phyloP scores from a whole-genome alignment of 306 rosid genomes.

The Lagenaria siceraria region DNA sequence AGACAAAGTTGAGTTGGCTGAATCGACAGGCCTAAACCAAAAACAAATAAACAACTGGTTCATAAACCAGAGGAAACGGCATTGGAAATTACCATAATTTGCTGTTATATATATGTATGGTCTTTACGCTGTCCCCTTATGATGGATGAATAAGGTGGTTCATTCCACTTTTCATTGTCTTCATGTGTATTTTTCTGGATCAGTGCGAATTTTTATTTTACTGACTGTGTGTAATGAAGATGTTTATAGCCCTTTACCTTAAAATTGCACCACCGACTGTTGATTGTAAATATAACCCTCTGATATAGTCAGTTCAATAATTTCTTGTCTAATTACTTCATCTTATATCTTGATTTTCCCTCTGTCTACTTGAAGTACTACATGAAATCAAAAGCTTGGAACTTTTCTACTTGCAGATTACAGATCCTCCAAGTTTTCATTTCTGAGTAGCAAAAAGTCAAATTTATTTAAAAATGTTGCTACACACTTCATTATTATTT shows the following conservation, averaged over 20 bases:
- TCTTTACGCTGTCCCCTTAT: conserved; percentile 25
- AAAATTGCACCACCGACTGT: not conserved
- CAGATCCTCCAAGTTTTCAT: too few relatives aligned
- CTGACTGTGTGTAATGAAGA: not conserved
- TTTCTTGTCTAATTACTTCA: too few relatives aligned
- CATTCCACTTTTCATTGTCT: not conserved
- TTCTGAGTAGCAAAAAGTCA: too few relatives aligned
- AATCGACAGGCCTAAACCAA: conserved; percentile 53
- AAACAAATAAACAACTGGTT: conserved; percentile 81
- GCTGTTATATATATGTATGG: conserved; percentile 32
- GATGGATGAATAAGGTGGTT: not conserved
- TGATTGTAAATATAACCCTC: too few relatives aligned
- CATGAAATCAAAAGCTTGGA: too few relatives aligned
- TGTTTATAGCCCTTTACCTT: not conserved
- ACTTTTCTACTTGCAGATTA: too few relatives aligned
- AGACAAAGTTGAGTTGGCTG: conserved; percentile 49
- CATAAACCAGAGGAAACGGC: conserved; percentile 82
- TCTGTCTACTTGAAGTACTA: too few relatives aligned
- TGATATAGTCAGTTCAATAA: too few relatives aligned
- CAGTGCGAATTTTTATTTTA: not conserved
- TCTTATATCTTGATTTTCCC: too few relatives aligned
- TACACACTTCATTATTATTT: too few relatives aligned
- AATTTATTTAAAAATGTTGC: too few relatives aligned
- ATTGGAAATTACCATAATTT: conserved; percentile 46
- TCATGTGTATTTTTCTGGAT: not conserved